Evolutionary conservation across 768 basidiomycete genomes (phyloP).

Genomic region (Strobilomyces dryophilus): DNA sequence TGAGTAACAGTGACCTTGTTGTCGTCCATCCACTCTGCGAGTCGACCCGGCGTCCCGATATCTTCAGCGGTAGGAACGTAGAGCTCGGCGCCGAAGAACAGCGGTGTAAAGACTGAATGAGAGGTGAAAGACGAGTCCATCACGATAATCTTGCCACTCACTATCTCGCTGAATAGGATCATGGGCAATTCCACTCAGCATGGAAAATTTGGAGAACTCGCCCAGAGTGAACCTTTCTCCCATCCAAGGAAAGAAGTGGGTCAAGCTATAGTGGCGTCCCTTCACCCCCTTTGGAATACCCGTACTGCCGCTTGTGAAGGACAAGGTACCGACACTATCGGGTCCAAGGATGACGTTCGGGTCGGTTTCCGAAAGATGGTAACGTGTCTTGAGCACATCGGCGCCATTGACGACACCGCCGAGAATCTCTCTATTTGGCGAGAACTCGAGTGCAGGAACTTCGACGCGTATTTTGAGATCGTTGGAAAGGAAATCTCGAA

Average conservation of each 20-base stretch:
- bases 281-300: constrained; percentile 98
- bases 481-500: constrained; percentile 74
- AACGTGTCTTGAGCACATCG: constrained; percentile 61
- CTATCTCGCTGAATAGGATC: constrained; percentile 99
- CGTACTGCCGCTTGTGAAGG: constrained; percentile 96
- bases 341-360: constrained; percentile 88
- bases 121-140: neutral
- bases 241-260: constrained; percentile 99
- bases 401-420: constrained; percentile 51
- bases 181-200: constrained; percentile 98
- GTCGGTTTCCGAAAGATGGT: constrained; percentile 58
- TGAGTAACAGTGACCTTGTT: constrained; percentile 93
- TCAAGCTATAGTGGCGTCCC: constrained; percentile 92
- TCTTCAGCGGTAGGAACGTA: constrained; percentile 97
- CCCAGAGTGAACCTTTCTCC: constrained; percentile 75
- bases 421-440: constrained; percentile 54
- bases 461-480: constrained; percentile 86
- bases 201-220: constrained; percentile 83
- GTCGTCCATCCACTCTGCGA: constrained; percentile 98
- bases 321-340: constrained; percentile 89
- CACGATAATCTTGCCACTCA: constrained; percentile 42
- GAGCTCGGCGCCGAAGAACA: constrained; percentile 94
- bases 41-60: constrained; percentile 92
- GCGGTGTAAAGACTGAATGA: constrained; percentile 86
- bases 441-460: constrained; percentile 82